Evolutionary conservation across 495 filamentous ascomycete genomes (phyloP).

Genomic region (Talaromyces borbonicus): DNA sequence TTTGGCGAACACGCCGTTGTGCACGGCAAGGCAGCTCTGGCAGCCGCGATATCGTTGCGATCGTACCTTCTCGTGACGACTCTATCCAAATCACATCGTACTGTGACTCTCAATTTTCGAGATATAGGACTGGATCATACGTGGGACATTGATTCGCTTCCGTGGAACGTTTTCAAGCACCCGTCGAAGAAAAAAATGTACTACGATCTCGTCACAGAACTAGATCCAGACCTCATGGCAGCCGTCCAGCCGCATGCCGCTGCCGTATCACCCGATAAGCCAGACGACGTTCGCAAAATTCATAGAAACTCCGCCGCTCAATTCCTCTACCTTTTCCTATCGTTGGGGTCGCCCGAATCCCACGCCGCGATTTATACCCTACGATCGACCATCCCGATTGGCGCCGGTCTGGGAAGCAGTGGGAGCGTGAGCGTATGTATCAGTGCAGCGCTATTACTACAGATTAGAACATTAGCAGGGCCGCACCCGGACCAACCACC

Average conservation of each 20-base stretch:
- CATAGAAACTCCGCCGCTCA: conserved; percentile 63
- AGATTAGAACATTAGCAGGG: conserved; percentile 66
- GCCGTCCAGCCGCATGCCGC: conserved; percentile 60
- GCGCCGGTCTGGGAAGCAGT: conserved; percentile 72
- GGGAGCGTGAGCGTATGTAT: conserved; percentile 76
- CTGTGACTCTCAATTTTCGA: conserved; percentile 64
- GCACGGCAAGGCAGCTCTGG: conserved; percentile 80
- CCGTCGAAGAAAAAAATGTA: conserved; percentile 72
- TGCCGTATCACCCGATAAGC: conserved; percentile 46
- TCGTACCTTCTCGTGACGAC: conserved; percentile 80
- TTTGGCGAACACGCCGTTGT: conserved; percentile 86
- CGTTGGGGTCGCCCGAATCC: conserved; percentile 57
- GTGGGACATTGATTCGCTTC: conserved; percentile 76
- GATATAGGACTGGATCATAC: conserved; percentile 71
- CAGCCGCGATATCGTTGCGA: conserved; percentile 74
- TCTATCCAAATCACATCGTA: conserved; percentile 63
- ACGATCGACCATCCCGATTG: conserved; percentile 76
- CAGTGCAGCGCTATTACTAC: conserved; percentile 61
- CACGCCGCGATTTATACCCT: conserved; percentile 67
- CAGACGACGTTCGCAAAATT: conserved; percentile 52
- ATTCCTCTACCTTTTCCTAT: conserved; percentile 76
- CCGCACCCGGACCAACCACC: conserved; percentile 70
- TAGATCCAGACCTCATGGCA: conserved; percentile 62
- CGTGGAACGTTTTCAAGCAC: conserved; percentile 59
- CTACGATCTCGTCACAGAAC: conserved; percentile 60